Base-by-base conservation (phyloP, 1,284 basidiomycete genomes). In the Hortiboletus rubellus region DNA sequence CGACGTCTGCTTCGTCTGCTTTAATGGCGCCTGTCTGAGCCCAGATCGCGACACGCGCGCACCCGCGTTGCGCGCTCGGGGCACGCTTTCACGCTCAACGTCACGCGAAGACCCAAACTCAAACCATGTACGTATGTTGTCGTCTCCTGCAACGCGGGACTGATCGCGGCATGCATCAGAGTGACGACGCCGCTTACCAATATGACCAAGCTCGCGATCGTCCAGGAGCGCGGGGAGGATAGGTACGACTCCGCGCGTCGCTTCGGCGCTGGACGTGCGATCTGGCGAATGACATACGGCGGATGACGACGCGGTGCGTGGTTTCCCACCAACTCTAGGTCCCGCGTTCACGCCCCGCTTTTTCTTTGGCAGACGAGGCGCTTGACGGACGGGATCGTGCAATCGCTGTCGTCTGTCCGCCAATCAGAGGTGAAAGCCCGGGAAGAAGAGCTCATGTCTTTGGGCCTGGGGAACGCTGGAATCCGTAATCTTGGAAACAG, bases 361-460 rank as follows among this genome's bases (percentile, higher is more conserved):
- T 27, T 27, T 27, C 31, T 15, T n/a, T 8, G 36, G 0, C 60
- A 87, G 82, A 76, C 86, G 50, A 77, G 83, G 54, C 68, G 77
- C 0, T 77, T 95, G 11, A 77, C 87, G 5, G 78, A 85, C n/a
- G 86, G 83, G 0, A 81, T 97, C 55, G 88, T 97, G 84, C 79
- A 81, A 2, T 87, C 94, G 1, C 79, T 94, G 64, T 94, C 94
- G 0, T 96, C 94, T 0, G 89, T 93, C 0, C 91, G 94, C 52
- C 91, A 95, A 69, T 92, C 89, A 1, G 95, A 98, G 69, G 92
- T 99, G 56, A 91, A 98, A 74, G 92, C 96, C 2, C 99, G 97
- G 96, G 95, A 98, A 73, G 96, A 98, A 70, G 96, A 98, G 69
- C 89, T 98, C 34, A 69, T 81, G 18, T 18, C 18, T 18, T 18